phyloP scores from a whole-genome alignment of 352 stramenopile species.

The Globisporangium iwayamae region DNA sequence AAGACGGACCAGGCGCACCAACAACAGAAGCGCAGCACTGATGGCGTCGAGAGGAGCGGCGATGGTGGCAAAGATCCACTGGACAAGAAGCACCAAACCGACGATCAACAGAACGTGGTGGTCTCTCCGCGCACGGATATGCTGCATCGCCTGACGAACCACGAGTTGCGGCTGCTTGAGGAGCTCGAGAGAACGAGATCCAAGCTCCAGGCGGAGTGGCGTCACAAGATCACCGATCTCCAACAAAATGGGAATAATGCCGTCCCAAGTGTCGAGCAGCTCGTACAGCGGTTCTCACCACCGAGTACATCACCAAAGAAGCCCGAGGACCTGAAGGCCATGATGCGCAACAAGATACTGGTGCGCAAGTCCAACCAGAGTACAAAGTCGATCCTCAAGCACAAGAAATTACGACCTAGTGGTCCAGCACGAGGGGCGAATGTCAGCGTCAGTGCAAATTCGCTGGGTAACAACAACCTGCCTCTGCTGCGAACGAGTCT shows the following conservation, averaged over 20 bases:
- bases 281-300: constrained; percentile 37
- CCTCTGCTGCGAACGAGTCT: constrained; percentile 29
- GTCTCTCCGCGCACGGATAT: constrained; percentile 54
- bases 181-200: constrained; percentile 71
- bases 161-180: constrained; percentile 71
- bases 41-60: neutral
- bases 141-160: constrained; percentile 68
- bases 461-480: neutral
- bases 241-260: constrained; percentile 30
- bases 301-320: constrained; percentile 12
- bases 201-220: constrained; percentile 67
- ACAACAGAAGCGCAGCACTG: constrained; percentile 1
- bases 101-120: constrained; percentile 7
- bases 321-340: constrained; percentile 24
- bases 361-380: constrained; percentile 38
- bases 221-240: constrained; percentile 55
- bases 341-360: constrained; percentile 47
- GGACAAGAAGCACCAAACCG: neutral
- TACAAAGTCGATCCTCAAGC: constrained; percentile 35
- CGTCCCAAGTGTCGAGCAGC: constrained; percentile 28
- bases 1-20: constrained; percentile 10
- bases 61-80: neutral
- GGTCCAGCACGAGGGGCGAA: neutral
- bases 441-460: neutral
- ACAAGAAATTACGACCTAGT: constrained; percentile 32